Percentiles rank a stretch among this genome's conserved stretches.
These are phyloP conservation scores for Hypomyces perniciosus DNA, from an alignment of 2,329 filamentous ascomycete genomes.

Conservation along the genomic window DNA sequence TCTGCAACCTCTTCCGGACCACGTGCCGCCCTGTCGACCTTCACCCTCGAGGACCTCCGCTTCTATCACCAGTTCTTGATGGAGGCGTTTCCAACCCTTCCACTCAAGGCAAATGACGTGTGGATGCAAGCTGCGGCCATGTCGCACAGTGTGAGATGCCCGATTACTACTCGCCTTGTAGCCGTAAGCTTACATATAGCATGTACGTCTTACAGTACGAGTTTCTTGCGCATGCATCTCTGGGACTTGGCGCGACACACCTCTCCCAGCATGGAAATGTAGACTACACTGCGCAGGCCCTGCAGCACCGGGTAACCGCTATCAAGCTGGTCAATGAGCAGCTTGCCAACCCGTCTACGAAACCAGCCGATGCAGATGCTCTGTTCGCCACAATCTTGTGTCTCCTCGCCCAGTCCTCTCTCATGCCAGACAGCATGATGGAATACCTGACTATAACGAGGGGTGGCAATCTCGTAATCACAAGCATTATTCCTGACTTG, in stretches of 20 bases:
- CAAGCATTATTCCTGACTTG: conserved; percentile 17
- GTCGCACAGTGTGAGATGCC: conserved; percentile 26
- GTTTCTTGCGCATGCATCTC: conserved; percentile 31
- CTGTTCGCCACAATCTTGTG: conserved; percentile 30
- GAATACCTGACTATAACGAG: conserved; percentile 33
- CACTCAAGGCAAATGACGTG: conserved; percentile 24
- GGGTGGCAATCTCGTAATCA: conserved; percentile 22
- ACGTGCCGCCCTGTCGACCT: conserved; percentile 17
- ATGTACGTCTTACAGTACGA: conserved; percentile 25
- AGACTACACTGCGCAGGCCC: conserved; percentile 24
- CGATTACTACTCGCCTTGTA: background rate
- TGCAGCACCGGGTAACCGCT: conserved; percentile 30
- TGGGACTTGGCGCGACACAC: conserved; percentile 33
- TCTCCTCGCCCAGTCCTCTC: conserved; percentile 29
- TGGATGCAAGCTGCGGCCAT: conserved; percentile 31
- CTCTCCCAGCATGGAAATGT: conserved; percentile 24
- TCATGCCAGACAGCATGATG: conserved; percentile 32
- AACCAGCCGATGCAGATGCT: conserved; percentile 29
- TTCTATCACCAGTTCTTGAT: conserved; percentile 47
- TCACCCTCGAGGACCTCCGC: conserved; percentile 39
- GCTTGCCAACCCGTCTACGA: conserved; percentile 21
- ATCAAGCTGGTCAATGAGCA: conserved; percentile 31
- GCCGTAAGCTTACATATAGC: background rate
- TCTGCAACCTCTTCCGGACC: conserved; percentile 5
- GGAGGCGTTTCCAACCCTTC: conserved; percentile 33